Evolutionary conservation across 1,284 basidiomycete genomes (phyloP).

Genomic region (Ceratobasidium papillatum): DNA sequence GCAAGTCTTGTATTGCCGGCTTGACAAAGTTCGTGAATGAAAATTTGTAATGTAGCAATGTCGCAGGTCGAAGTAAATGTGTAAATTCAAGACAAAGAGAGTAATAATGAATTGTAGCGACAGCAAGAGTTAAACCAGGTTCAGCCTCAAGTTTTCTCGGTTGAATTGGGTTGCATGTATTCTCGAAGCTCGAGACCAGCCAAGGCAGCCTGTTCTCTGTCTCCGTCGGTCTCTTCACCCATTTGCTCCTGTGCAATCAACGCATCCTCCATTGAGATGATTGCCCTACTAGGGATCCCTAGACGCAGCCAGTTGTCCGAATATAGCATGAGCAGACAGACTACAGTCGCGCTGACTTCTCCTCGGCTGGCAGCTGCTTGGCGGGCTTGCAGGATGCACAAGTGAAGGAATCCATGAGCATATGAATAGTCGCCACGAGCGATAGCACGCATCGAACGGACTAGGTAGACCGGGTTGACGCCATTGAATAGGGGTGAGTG

Average conservation of each 20-base stretch:
- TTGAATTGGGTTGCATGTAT: not conserved
- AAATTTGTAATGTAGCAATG: too few species aligned
- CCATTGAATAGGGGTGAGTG: conserved; percentile 28
- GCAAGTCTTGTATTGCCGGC: too few species aligned
- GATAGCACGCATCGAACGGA: conserved; percentile 25
- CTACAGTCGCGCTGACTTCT: conserved; percentile 22
- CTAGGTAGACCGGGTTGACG: conserved; percentile 25
- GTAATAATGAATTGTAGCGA: not conserved
- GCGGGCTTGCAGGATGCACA: conserved; percentile 26
- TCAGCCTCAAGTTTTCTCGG: not conserved
- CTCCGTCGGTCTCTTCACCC: conserved; percentile 25
- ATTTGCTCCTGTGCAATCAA: conserved; percentile 16
- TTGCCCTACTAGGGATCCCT: conserved; percentile 21
- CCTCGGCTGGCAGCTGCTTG: conserved; percentile 12
- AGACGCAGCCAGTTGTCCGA: conserved; percentile 38
- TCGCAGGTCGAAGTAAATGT: not conserved
- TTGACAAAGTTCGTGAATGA: too few species aligned
- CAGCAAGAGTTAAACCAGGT: not conserved
- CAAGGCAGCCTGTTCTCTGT: conserved; percentile 8
- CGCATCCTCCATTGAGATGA: conserved; percentile 21
- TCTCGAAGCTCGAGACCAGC: conserved; percentile 36
- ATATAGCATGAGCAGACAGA: conserved; percentile 34
- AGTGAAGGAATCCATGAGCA: conserved; percentile 29
- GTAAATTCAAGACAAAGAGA: not conserved
- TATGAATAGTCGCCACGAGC: conserved; percentile 20